Percentiles rank a stretch among this genome's conserved stretches.
Evolutionary conservation across 345 rosid genomes (phyloP).

Genomic region (Lepidium africanum): DNA sequence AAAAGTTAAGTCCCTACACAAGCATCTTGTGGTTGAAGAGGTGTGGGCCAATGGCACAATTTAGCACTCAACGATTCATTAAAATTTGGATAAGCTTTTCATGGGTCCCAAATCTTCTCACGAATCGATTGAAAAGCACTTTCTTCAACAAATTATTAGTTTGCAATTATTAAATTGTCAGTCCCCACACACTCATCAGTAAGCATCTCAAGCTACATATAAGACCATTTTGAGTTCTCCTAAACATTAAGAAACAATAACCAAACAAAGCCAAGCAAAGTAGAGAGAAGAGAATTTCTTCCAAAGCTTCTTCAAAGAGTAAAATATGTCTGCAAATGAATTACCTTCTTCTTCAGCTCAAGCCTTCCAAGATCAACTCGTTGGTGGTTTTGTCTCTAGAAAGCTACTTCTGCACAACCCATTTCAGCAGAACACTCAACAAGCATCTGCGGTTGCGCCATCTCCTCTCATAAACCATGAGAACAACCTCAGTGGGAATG

Average conservation of each 20-base stretch:
- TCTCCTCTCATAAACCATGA: slow-evolving; percentile 10
- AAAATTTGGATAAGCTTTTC: slow-evolving; percentile 16
- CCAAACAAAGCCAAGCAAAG: slow-evolving; percentile 3
- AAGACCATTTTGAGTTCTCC: slow-evolving; percentile 1
- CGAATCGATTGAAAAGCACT: slow-evolving; percentile 3
- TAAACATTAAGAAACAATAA: background rate
- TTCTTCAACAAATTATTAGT: slow-evolving; percentile 9
- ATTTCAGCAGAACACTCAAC: slow-evolving; percentile 10
- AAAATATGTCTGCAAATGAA: slow-evolving; percentile 12
- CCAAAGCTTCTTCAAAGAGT: background rate
- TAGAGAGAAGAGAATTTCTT: background rate
- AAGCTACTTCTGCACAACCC: slow-evolving; percentile 29
- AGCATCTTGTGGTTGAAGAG: slow-evolving; percentile 24
- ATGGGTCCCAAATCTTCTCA: slow-evolving; percentile 23
- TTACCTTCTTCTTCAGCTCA: slow-evolving; percentile 21
- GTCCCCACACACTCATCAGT: background rate
- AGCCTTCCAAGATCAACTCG: slow-evolving; percentile 17
- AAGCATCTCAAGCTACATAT: slow-evolving; percentile 14
- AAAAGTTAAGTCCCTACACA: slow-evolving; percentile 23
- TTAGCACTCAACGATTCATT: slow-evolving; percentile 16
- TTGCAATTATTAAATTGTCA: slow-evolving; percentile 3
- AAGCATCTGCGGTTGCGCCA: slow-evolving; percentile 17
- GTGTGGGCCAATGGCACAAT: slow-evolving; percentile 12
- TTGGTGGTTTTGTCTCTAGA: slow-evolving; percentile 22
- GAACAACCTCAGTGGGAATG: slow-evolving; percentile 33